These are phyloP conservation scores for Madurella fahalii DNA, from an alignment of 2,329 filamentous ascomycete species.

Conservation along the genomic window DNA sequence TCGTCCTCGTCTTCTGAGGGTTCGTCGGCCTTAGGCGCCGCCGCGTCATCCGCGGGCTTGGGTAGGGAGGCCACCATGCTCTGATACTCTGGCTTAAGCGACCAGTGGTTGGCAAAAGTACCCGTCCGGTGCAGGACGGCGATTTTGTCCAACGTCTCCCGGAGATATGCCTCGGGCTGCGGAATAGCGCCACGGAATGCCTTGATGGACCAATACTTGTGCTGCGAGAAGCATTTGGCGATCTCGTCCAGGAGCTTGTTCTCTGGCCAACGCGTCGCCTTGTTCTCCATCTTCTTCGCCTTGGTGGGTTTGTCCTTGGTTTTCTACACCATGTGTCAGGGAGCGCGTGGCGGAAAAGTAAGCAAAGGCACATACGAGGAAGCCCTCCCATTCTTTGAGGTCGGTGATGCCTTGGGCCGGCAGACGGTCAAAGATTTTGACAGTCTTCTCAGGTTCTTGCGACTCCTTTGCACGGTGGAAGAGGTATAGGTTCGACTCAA, in stretches of 20 bases:
- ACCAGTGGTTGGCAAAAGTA: conserved; percentile 81
- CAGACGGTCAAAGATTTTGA: conserved; percentile 42
- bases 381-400: conserved; percentile 44
- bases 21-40: conserved; percentile 48
- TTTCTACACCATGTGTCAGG: conserved; percentile 43
- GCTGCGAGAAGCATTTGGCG: conserved; percentile 77
- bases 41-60: conserved; percentile 50
- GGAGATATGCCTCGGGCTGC: conserved; percentile 91
- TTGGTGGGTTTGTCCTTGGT: conserved; percentile 45
- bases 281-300: conserved; percentile 67
- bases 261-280: conserved; percentile 84
- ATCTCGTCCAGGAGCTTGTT: conserved; percentile 84
- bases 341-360: background rate
- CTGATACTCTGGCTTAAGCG: conserved; percentile 65
- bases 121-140: conserved; percentile 80
- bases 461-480: conserved; percentile 54
- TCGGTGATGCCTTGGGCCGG: conserved; percentile 15
- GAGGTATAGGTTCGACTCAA: conserved; percentile 62
- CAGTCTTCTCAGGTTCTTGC: conserved; percentile 56
- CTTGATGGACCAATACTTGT: conserved; percentile 92
- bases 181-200: conserved; percentile 70
- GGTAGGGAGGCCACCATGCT: conserved; percentile 32
- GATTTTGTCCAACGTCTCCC: conserved; percentile 76
- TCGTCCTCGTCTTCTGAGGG: conserved; percentile 60
- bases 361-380: conserved; percentile 50